phyloP scores from a whole-genome alignment of 805 yeast genomes.

The Isabelozyma heimii region DNA sequence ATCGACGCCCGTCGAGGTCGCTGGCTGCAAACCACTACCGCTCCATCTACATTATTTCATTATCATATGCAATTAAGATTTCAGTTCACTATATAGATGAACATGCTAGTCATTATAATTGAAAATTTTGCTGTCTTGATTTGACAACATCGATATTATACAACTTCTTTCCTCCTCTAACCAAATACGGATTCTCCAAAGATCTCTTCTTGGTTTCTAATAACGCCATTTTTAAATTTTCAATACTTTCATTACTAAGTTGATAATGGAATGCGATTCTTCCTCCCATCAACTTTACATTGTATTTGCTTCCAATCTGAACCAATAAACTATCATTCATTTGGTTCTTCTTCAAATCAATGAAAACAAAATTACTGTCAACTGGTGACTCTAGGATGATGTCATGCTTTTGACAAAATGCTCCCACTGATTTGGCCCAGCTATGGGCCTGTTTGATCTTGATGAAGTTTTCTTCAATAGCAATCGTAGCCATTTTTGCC shows the following conservation, averaged over 20 bases:
- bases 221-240: constrained; percentile 45
- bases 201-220: constrained; percentile 58
- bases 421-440: constrained; percentile 52
- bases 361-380: constrained; percentile 79
- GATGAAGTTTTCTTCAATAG: constrained; percentile 70
- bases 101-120: neutral
- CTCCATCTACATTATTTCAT: no score
- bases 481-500: constrained; percentile 75
- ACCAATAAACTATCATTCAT: constrained; percentile 57
- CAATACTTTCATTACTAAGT: constrained; percentile 26
- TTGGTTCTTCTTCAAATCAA: constrained; percentile 53
- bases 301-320: constrained; percentile 54
- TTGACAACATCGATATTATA: neutral
- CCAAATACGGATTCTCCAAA: constrained; percentile 45
- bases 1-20: no score
- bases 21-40: no score
- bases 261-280: constrained; percentile 78
- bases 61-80: neutral
- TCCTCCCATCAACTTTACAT: constrained; percentile 65
- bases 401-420: constrained; percentile 50
- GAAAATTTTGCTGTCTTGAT: neutral
- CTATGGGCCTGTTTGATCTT: constrained; percentile 50
- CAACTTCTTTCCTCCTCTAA: neutral
- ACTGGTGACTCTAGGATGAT: constrained; percentile 69
- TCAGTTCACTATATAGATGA: no score